phyloP scores from a whole-genome alignment of 164 flowering plant genomes.

The Vitis amurensis region DNA sequence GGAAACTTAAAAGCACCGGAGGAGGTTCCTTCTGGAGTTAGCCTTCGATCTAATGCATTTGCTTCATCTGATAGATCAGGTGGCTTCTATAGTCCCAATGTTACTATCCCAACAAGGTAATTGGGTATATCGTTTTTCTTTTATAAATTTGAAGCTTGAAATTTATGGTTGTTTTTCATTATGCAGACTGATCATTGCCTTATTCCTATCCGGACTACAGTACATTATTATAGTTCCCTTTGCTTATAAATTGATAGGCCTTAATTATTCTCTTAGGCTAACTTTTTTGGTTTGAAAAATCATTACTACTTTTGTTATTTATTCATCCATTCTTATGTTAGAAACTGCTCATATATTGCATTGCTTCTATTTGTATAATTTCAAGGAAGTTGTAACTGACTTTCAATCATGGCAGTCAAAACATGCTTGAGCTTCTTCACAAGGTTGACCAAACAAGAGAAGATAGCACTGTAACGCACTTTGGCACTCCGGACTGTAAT shows the following conservation, averaged over 20 bases:
- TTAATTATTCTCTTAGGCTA: not conserved
- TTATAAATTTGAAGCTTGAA: not conserved
- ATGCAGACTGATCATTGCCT: not conserved
- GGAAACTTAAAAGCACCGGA: constrained; percentile 21
- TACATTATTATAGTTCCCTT: not conserved
- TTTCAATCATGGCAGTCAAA: constrained; percentile 3
- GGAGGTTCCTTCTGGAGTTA: constrained; percentile 12
- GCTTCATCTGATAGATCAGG: constrained; percentile 10
- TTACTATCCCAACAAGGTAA: constrained; percentile 27
- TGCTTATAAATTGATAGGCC: not conserved
- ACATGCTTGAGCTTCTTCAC: constrained; percentile 17
- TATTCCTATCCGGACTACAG: not conserved
- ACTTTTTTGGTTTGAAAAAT: not conserved
- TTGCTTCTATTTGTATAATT: not conserved
- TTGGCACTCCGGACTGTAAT: not conserved
- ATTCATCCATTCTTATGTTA: no score
- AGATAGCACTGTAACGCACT: not conserved
- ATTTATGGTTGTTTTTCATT: not conserved
- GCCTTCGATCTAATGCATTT: constrained; percentile 13
- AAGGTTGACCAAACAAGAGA: constrained; percentile 11
- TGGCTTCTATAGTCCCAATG: constrained; percentile 16
- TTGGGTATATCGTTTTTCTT: not conserved
- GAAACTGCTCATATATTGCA: not conserved
- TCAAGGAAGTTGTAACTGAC: not conserved
- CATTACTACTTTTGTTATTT: not conserved